Conservation (phyloP, 805 yeast species). For the Pichia kluyveri region DNA sequence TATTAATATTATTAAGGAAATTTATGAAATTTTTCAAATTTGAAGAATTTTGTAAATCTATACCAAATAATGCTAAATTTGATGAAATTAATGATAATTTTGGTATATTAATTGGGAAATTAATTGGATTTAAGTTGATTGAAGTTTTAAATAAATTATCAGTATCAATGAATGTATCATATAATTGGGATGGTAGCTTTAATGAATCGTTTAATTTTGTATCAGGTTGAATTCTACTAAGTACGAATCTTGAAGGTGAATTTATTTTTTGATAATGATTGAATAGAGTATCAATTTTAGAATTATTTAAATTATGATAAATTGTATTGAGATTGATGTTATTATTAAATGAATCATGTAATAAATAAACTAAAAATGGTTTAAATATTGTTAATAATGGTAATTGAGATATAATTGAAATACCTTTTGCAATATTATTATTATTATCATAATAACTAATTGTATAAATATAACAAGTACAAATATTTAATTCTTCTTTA, state of each 20-base stretch:
- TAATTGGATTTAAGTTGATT: slow-evolving; percentile 13
- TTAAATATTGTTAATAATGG: slow-evolving; percentile 38
- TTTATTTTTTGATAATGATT: slow-evolving; percentile 9
- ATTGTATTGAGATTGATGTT: slow-evolving; percentile 5
- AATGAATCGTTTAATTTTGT: slow-evolving; percentile 3
- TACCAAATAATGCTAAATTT: slow-evolving; percentile 20
- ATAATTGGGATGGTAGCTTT: slow-evolving; percentile 6
- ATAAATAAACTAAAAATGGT: slow-evolving; percentile 37
- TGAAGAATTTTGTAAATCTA: slow-evolving; percentile 23
- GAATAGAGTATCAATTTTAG: slow-evolving; percentile 24
- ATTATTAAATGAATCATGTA: slow-evolving; percentile 32
- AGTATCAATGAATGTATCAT: slow-evolving; percentile 11
- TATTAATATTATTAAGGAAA: slow-evolving; percentile 3
- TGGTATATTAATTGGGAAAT: slow-evolving; percentile 26
- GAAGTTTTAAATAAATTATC: slow-evolving; percentile 16
- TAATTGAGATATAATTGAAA: slow-evolving; percentile 37
- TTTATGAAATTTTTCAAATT: slow-evolving; percentile 15
- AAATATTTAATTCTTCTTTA: slow-evolving; percentile 8
- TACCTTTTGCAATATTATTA: background rate
- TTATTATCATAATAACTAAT: slow-evolving; percentile 15
- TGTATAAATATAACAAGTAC: slow-evolving; percentile 21
- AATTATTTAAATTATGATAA: slow-evolving; percentile 12
- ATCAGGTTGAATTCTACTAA: slow-evolving; percentile 16
- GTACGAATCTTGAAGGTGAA: slow-evolving; percentile 13
- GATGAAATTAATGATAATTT: slow-evolving; percentile 21